Evolutionary conservation across 139 green algal species (phyloP).

Genomic region (Coelastrella sp.): DNA sequence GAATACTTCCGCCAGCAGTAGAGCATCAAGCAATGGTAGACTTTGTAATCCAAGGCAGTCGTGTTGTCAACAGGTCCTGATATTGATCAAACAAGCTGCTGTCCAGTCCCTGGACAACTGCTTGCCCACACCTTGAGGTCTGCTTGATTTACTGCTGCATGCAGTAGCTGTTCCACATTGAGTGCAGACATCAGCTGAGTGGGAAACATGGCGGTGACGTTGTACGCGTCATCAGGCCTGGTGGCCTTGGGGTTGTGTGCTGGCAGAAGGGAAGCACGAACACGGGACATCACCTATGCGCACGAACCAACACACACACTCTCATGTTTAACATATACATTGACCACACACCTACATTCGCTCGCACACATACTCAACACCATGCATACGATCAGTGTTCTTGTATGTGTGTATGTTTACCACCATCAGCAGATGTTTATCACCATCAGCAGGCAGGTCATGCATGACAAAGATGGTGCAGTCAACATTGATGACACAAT

Average conservation of each 20-base stretch:
- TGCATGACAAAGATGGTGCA: background rate
- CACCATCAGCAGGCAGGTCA: too few relatives aligned
- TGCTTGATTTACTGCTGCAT: conserved; percentile 45
- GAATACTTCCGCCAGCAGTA: background rate
- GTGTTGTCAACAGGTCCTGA: background rate
- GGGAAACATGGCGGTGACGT: conserved; percentile 10
- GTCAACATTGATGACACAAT: conserved; percentile 43
- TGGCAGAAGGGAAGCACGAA: conserved; percentile 41
- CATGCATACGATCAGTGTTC: too few relatives aligned
- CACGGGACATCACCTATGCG: conserved; percentile 23
- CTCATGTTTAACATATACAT: background rate
- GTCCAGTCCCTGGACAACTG: too few relatives aligned
- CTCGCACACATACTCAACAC: too few relatives aligned
- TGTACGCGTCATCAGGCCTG: conserved; percentile 6
- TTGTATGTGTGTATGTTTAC: too few relatives aligned
- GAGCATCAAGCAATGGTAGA: background rate
- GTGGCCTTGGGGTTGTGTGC: conserved; percentile 53
- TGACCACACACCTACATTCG: too few relatives aligned
- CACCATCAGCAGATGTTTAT: too few relatives aligned
- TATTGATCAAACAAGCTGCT: too few relatives aligned
- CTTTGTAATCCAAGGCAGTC: too few relatives aligned
- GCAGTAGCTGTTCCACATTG: conserved; percentile 36
- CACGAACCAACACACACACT: conserved; percentile 15
- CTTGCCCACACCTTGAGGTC: background rate
- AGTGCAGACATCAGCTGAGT: background rate